phyloP scores from a whole-genome alignment of 2,329 filamentous ascomycete species.

The Emericellopsis cladophorae region DNA sequence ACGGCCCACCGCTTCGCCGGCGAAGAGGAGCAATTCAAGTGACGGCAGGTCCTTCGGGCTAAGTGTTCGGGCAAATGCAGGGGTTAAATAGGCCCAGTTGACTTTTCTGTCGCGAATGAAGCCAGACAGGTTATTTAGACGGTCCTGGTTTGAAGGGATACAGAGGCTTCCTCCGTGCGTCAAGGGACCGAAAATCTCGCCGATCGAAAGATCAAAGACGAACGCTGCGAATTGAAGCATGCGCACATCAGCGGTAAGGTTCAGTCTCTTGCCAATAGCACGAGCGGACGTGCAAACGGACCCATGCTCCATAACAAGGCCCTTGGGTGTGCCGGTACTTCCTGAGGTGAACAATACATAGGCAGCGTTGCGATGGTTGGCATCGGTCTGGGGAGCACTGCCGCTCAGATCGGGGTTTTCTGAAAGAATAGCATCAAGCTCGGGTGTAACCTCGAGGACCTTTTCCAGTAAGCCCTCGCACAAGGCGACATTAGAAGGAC shows the following conservation, averaged over 20 bases:
- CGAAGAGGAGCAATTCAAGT: conserved; percentile 3
- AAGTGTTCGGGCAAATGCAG: conserved; percentile 1
- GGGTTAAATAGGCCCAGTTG: conserved; percentile 1
- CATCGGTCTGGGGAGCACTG: background rate
- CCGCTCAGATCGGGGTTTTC: background rate
- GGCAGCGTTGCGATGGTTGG: background rate
- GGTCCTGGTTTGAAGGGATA: background rate
- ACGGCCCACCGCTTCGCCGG: conserved; percentile 6
- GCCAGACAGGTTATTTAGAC: background rate
- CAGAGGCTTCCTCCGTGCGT: background rate
- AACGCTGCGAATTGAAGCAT: conserved; percentile 3
- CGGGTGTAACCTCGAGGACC: conserved; percentile 1
- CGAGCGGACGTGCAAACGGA: conserved; percentile 36
- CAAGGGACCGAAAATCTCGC: background rate
- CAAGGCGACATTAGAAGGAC: background rate
- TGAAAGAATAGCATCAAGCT: background rate
- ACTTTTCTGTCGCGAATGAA: background rate
- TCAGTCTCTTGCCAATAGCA: conserved; percentile 29
- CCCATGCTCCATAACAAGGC: conserved; percentile 22
- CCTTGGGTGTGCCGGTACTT: background rate
- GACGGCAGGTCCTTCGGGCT: conserved; percentile 1
- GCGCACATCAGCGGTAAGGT: conserved; percentile 2
- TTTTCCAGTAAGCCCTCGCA: background rate
- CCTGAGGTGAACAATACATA: conserved; percentile 5
- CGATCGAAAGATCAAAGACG: conserved; percentile 1